phyloP scores from a whole-genome alignment of 139 green algal species.

The Chlamydomonas sp. region DNA sequence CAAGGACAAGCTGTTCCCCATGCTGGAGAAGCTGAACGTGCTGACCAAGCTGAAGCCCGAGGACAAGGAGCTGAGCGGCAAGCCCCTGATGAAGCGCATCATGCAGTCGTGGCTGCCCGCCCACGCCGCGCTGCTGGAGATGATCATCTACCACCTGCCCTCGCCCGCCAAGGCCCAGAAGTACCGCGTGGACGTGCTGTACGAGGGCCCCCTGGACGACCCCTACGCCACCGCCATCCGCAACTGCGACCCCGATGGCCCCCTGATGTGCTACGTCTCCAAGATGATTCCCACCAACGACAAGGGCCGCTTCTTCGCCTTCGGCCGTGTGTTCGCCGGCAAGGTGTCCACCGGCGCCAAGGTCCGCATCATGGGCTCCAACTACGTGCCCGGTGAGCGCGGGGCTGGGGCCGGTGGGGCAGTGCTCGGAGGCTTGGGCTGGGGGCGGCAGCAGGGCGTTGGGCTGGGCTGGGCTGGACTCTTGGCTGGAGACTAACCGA shows the following conservation, averaged over 20 bases:
- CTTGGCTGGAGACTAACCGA: neutral
- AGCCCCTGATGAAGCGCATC: conserved; percentile 93
- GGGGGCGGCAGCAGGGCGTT: neutral
- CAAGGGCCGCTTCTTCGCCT: conserved; percentile 99
- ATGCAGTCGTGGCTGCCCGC: conserved; percentile 96
- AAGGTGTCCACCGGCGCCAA: conserved; percentile 92
- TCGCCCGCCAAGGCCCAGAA: conserved; percentile 89
- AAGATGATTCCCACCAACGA: conserved; percentile 99
- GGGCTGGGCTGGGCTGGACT: neutral
- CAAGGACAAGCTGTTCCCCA: conserved; percentile 95
- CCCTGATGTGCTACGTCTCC: conserved; percentile 99
- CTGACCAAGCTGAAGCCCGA: conserved; percentile 86
- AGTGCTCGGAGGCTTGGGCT: neutral
- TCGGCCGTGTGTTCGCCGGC: conserved; percentile 97
- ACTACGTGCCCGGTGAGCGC: conserved; percentile 92
- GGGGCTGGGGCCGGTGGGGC: neutral
- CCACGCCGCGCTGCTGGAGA: conserved; percentile 95
- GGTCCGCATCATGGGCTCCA: conserved; percentile 99
- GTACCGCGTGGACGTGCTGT: conserved; percentile 98
- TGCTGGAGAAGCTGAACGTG: conserved; percentile 94
- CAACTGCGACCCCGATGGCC: conserved; percentile 95
- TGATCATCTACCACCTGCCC: conserved; percentile 97
- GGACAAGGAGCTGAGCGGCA: conserved; percentile 95
- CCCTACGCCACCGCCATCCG: conserved; percentile 92
- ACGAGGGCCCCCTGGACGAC: conserved; percentile 98